A percentile compares a stretch with the other conserved stretches of the same genome.
Evolutionary conservation across 2,329 filamentous ascomycete species (phyloP).

Genomic region (Paraphoma sp.): DNA sequence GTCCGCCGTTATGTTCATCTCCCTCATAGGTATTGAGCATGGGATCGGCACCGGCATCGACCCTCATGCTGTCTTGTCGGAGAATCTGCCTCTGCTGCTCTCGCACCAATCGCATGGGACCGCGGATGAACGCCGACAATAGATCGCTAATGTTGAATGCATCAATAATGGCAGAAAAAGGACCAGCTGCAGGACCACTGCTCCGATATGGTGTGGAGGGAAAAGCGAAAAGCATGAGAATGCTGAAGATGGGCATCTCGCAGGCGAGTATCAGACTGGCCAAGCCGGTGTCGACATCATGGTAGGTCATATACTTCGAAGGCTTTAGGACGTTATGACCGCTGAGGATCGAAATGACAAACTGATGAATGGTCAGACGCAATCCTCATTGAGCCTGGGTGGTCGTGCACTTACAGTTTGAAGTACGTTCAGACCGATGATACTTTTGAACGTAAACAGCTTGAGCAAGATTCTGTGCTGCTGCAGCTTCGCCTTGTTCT

Average conservation of each 20-base stretch:
- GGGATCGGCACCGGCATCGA: background rate
- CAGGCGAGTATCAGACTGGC: conserved; percentile 36
- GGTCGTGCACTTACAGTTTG: conserved; percentile 29
- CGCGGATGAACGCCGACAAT: conserved; percentile 32
- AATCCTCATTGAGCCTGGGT: background rate
- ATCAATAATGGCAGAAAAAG: conserved; percentile 28
- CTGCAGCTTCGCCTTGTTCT: conserved; percentile 24
- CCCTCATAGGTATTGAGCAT: background rate
- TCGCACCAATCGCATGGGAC: conserved; percentile 39
- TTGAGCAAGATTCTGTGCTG: conserved; percentile 37
- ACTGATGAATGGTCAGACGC: conserved; percentile 11
- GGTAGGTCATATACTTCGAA: conserved; percentile 35
- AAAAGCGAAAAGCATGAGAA: conserved; percentile 35
- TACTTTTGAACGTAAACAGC: conserved; percentile 40
- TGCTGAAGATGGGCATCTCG: conserved; percentile 43
- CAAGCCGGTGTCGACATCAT: conserved; percentile 36
- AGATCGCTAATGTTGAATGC: conserved; percentile 39
- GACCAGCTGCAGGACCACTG: conserved; percentile 19
- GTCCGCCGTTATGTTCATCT: background rate
- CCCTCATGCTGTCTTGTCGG: conserved; percentile 24
- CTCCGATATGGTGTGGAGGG: conserved; percentile 30
- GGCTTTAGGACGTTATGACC: conserved; percentile 28
- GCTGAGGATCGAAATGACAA: conserved; percentile 39
- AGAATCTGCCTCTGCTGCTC: conserved; percentile 35
- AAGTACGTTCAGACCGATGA: conserved; percentile 37